A percentile compares a stretch with the other conserved stretches of the same genome.
Evolutionary conservation across 139 green algal species (phyloP).

Genomic region (Chlamydomonas sp.): DNA sequence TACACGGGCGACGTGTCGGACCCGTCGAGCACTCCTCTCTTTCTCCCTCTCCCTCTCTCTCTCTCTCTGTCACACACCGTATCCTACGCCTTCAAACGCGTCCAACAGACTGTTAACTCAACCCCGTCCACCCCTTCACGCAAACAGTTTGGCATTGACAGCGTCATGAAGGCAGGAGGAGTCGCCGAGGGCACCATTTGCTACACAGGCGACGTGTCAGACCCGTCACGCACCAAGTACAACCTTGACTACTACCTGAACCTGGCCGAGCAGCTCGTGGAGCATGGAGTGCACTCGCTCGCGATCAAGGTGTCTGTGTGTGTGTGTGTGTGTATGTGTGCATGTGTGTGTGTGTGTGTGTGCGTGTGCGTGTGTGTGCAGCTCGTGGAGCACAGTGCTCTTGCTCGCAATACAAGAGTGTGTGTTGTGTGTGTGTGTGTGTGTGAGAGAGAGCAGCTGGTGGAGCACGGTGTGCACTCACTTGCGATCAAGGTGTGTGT

Average conservation of each 20-base stretch:
- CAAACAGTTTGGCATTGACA: constrained; percentile 74
- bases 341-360: constrained; percentile 1
- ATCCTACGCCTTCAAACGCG: no score
- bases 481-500: constrained; percentile 72
- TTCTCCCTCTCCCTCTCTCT: not conserved
- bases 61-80: not conserved
- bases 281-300: constrained; percentile 73
- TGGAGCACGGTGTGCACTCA: constrained; percentile 72
- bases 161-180: constrained; percentile 59
- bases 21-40: constrained; percentile 21
- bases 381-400: constrained; percentile 72
- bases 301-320: constrained; percentile 64
- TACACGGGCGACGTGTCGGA: constrained; percentile 84
- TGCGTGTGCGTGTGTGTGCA: no score
- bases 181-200: constrained; percentile 85
- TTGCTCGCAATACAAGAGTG: constrained; percentile 67
- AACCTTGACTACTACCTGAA: constrained; percentile 88
- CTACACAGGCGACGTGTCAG: constrained; percentile 83
- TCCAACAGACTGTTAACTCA: no score
- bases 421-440: no score
- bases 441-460: constrained; percentile 74
- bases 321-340: not conserved
- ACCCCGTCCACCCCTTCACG: not conserved
- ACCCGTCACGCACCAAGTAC: constrained; percentile 49
- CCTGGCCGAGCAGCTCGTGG: constrained; percentile 74